Conservation (phyloP, 352 stramenopile species). For the Globisporangium emineosum region DNA sequence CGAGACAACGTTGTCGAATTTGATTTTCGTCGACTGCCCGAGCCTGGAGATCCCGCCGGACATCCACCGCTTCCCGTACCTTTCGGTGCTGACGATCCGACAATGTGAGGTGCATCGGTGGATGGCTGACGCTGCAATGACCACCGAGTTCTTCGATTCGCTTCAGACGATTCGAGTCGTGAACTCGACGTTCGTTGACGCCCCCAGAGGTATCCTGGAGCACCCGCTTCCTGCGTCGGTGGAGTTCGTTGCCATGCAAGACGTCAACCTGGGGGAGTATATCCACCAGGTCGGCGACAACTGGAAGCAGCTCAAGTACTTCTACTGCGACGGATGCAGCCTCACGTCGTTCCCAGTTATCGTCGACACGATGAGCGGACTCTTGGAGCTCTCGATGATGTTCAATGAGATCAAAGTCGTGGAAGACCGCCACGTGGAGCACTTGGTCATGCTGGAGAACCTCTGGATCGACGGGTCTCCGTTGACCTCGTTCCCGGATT, state of each 20-base stretch:
- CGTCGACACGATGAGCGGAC: not conserved
- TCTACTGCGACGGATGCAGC: not conserved
- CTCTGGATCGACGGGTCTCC: constrained; percentile 1
- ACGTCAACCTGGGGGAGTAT: not conserved
- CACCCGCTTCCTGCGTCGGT: not conserved
- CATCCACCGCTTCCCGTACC: not conserved
- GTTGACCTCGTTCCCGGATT: not conserved
- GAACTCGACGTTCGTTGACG: not conserved
- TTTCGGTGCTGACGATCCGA: not conserved
- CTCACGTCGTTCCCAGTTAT: not conserved
- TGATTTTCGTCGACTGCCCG: not conserved
- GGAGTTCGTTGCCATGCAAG: not conserved
- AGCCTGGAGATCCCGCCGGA: not conserved
- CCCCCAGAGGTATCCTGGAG: not conserved
- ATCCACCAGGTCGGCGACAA: not conserved
- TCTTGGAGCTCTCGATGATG: constrained; percentile 1
- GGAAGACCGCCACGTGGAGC: not conserved
- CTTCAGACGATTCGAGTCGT: not conserved
- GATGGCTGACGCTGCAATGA: not conserved
- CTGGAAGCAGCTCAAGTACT: constrained; percentile 3
- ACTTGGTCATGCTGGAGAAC: constrained; percentile 3
- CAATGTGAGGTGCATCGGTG: not conserved
- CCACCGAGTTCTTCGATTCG: not conserved
- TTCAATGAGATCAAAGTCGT: not conserved
- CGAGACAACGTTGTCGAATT: not conserved